Evolutionary conservation across 495 filamentous ascomycete species (phyloP), one percentile per base, ranked within the genome.

Genomic region (Tuber borchii): DNA sequence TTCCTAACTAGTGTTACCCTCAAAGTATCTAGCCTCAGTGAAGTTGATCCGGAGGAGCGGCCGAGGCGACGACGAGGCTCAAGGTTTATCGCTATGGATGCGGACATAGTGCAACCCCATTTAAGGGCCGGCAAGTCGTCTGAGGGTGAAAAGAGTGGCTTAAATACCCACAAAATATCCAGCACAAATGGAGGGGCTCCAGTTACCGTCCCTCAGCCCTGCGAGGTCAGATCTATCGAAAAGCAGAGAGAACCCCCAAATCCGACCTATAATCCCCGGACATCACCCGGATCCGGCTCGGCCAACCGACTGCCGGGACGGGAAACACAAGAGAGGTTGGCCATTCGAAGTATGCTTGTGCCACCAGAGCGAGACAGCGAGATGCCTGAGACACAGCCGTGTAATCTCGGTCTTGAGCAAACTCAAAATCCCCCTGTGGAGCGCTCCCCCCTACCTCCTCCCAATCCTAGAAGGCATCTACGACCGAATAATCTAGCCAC

Each of bases 11-110:
- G 82, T 26, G 77, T 83, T 46, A 79, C 82, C 37, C 74, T 83
- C 39, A 83, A 83, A 72, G 80, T 83, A 74, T 79, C 80, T 39
- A 75, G 72, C 61, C 69, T 77, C 40, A 74, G 74, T 20, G 71
- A 80, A n/a, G 69, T 70, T 17, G 73, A 71, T 74, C 72, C 31
- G n/a, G 73, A 73, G 40, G 76, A 80, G 43, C 77, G 74, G 17
- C 73, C 76, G 72, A 82, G 37, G 51, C 70, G 76, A 44, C 72
- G 79, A 9, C 75, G 76, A 48, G 72, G 80, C 43, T 71, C 76
- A 71, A 78, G 69, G 72, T 73, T 76, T 51, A 43, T 77, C 45
- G 26, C 78, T 20, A 73, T 72, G 44, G 79, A 82, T 19, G 45
- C 48, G 19, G 80, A 81, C 3, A 81, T 81, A 37, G 79, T 82